Base-by-base conservation (phyloP, 208 protist genomes). In the Kentomonas sorsogonicus region DNA sequence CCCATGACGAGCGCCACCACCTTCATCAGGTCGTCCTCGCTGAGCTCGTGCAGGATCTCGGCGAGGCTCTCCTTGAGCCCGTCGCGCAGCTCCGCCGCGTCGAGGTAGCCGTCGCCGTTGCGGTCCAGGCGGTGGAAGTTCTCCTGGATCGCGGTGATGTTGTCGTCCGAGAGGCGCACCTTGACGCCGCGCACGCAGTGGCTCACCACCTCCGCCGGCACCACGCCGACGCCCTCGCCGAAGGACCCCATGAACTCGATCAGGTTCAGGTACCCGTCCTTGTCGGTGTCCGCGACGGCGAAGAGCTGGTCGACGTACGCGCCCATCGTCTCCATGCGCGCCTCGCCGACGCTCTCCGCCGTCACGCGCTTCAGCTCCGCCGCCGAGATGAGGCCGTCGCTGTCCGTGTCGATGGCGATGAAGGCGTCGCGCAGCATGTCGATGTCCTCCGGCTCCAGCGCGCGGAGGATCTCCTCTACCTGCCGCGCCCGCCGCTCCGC, bases 401-500 rank as follows among this genome's bases (percentile, higher is more conserved):
- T 86, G 63, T 93, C 79, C 10, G 56, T 40, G 58, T 93, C 86
- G 74, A 93, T 86, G 64, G 75, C 86, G 47, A 93, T 93, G 46
- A 93, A 93, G n/a, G 86, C 74, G 51, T 93, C 86, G 16, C 86
- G 86, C 22, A 93, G 72, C 86, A 93, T 93, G 58, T 93, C 82
- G 0, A 88, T 71, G 57, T 93, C 86, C 60, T 93, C 86, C n/a
- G 78, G 77, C 22, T 52, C 68, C 1, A 92, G 63, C 2, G 67
- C 60, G 34, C 73, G 64, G 20, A 86, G 38, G 39, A 82, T 77
- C 20, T 60, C 30, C 1, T 61, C 27, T 31, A 81, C 63, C 20
- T 72, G 39, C 9, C 63, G 57, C 29, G 67, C 56, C 20, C 69
- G 48, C 13, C 20, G n/a, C 43, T 15, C 25, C 2, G 72, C 63